phyloP scores from a whole-genome alignment of 768 basidiomycete genomes.

The Exidia glandulosa region DNA sequence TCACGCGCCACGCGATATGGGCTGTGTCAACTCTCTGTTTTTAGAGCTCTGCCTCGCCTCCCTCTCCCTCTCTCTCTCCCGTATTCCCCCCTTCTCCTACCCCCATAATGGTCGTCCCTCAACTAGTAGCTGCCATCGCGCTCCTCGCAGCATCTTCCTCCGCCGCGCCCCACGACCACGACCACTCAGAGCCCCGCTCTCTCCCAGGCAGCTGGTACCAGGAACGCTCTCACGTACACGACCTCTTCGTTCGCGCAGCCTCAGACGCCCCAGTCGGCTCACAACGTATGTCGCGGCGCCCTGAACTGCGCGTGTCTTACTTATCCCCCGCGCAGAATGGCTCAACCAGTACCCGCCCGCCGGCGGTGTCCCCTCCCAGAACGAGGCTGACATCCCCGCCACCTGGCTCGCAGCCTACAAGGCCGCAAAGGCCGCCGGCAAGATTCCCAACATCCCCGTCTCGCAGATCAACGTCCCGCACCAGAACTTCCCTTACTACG shows the following conservation, averaged over 20 bases:
- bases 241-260: conserved; percentile 51
- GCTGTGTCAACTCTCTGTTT: too few relatives aligned
- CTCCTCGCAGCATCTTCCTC: neutral
- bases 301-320: neutral
- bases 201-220: conserved; percentile 48
- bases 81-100: neutral
- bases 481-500: conserved; percentile 27
- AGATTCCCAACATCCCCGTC: conserved; percentile 58
- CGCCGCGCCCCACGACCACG: conserved; percentile 9
- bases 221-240: conserved; percentile 43
- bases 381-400: neutral
- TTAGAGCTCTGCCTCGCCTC: too few relatives aligned
- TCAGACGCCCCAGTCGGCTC: conserved; percentile 17
- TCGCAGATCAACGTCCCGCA: conserved; percentile 24
- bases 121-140: neutral
- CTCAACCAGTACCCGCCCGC: conserved; percentile 42
- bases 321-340: conserved; percentile 40
- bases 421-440: conserved; percentile 34
- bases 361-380: neutral
- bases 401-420: conserved; percentile 8
- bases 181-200: conserved; percentile 11
- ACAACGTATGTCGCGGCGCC: neutral
- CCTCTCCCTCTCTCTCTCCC: neutral
- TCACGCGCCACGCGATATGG: too few relatives aligned
- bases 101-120: neutral